Evolutionary conservation across 2,329 filamentous ascomycete genomes (phyloP).

Genomic region (Xylaria sp.): DNA sequence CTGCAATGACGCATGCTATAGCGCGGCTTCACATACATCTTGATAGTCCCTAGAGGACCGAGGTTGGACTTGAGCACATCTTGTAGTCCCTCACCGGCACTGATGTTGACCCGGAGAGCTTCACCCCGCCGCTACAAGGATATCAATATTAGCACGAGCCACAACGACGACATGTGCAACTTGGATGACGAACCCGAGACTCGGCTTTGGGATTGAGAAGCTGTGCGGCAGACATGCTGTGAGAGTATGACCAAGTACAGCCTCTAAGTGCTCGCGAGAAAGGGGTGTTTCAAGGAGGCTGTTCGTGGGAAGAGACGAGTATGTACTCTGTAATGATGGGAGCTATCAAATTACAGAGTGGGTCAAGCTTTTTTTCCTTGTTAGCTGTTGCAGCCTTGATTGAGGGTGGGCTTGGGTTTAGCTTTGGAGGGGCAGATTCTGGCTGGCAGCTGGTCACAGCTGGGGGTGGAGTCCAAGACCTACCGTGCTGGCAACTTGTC

Average conservation of each 20-base stretch:
- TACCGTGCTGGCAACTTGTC: too few relatives aligned
- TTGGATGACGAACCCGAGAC: slow-evolving; percentile 72
- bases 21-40: slow-evolving; percentile 73
- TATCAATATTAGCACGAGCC: slow-evolving; percentile 47
- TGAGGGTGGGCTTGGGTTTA: not conserved
- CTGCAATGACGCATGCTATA: not conserved
- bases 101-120: slow-evolving; percentile 97
- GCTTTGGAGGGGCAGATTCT: slow-evolving; percentile 7
- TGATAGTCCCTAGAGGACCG: slow-evolving; percentile 91
- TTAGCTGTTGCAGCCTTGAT: slow-evolving; percentile 1
- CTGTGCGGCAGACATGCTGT: slow-evolving; percentile 91
- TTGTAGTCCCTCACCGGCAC: slow-evolving; percentile 89
- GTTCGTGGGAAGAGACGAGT: slow-evolving; percentile 5
- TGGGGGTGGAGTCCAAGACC: too few relatives aligned
- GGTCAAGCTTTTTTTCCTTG: slow-evolving; percentile 31
- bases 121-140: slow-evolving; percentile 85
- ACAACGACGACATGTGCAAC: not conserved
- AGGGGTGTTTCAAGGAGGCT: not conserved
- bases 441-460: not conserved
- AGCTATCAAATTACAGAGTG: slow-evolving; percentile 33
- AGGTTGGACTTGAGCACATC: slow-evolving; percentile 97
- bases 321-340: slow-evolving; percentile 28
- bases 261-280: not conserved
- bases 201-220: slow-evolving; percentile 99
- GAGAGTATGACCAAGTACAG: not conserved